Percentiles rank a stretch among this genome's conserved stretches.
phyloP scores from a whole-genome alignment of 2,329 filamentous ascomycete genomes.

The Pseudogymnoascus sp. region DNA sequence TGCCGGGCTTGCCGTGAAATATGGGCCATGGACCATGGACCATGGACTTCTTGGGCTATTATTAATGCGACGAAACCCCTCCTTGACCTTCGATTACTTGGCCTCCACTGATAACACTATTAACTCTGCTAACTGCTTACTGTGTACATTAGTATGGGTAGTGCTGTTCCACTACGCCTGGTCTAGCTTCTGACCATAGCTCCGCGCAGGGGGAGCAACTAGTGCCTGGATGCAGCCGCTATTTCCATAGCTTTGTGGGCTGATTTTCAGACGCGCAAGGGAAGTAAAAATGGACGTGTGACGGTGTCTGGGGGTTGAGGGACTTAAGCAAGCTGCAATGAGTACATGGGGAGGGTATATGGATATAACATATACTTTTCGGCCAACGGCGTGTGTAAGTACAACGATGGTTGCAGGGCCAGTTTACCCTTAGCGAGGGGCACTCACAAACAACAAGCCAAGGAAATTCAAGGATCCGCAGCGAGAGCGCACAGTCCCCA shows the following conservation, averaged over 20 bases:
- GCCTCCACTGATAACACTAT: neutral
- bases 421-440: neutral
- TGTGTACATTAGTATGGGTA: neutral
- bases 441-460: neutral
- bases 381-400: neutral
- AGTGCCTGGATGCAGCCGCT: neutral
- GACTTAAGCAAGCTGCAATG: neutral
- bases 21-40: neutral
- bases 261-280: neutral
- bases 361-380: neutral
- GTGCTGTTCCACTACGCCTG: neutral
- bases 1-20: neutral
- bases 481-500: neutral
- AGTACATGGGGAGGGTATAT: neutral
- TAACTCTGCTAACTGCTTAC: neutral
- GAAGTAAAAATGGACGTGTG: neutral
- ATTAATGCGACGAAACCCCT: neutral
- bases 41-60: neutral
- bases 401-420: neutral
- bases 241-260: neutral
- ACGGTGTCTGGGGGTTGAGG: neutral
- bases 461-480: neutral
- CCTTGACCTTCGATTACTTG: neutral
- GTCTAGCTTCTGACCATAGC: neutral
- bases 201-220: neutral